These are phyloP conservation scores for Coemansia sp. DNA, from an alignment of 192 early-diverging fungal species.

Conservation along the genomic window DNA sequence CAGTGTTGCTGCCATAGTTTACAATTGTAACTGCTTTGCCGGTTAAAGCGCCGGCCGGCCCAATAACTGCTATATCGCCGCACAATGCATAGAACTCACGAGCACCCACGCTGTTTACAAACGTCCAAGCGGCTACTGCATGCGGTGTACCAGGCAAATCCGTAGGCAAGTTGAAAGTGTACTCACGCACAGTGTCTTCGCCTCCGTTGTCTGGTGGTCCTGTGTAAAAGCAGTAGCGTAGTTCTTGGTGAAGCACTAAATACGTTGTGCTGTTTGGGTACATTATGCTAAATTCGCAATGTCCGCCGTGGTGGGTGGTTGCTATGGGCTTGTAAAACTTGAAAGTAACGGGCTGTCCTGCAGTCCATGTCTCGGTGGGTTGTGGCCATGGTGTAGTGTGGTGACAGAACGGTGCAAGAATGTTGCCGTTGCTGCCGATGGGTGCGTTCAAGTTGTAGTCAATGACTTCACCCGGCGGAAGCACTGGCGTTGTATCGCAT, in stretches of 20 bases:
- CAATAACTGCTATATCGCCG: slow-evolving; percentile 31
- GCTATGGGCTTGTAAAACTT: slow-evolving; percentile 31
- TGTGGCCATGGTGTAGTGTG: slow-evolving; percentile 36
- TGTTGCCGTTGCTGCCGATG: neutral
- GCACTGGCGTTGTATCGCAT: slow-evolving; percentile 26
- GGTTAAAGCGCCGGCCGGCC: slow-evolving; percentile 23
- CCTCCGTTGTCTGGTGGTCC: slow-evolving; percentile 9
- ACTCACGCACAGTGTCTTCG: slow-evolving; percentile 10
- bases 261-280: slow-evolving; percentile 39
- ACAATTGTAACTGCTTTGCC: slow-evolving; percentile 33
- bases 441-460: neutral
- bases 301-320: slow-evolving; percentile 52
- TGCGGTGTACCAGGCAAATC: slow-evolving; percentile 53
- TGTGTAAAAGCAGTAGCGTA: slow-evolving; percentile 27
- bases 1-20: slow-evolving; percentile 36
- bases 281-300: slow-evolving; percentile 59
- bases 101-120: slow-evolving; percentile 63
- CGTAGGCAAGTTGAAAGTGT: slow-evolving; percentile 58
- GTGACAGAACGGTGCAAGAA: slow-evolving; percentile 24
- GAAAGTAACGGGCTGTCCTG: slow-evolving; percentile 31
- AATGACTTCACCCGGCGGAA: neutral
- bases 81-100: slow-evolving; percentile 53
- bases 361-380: slow-evolving; percentile 41
- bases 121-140: slow-evolving; percentile 60
- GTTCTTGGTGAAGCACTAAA: slow-evolving; percentile 57